These are phyloP conservation scores for Entomortierella parvispora DNA, from an alignment of 192 early-diverging fungal species.

Conservation along the genomic window DNA sequence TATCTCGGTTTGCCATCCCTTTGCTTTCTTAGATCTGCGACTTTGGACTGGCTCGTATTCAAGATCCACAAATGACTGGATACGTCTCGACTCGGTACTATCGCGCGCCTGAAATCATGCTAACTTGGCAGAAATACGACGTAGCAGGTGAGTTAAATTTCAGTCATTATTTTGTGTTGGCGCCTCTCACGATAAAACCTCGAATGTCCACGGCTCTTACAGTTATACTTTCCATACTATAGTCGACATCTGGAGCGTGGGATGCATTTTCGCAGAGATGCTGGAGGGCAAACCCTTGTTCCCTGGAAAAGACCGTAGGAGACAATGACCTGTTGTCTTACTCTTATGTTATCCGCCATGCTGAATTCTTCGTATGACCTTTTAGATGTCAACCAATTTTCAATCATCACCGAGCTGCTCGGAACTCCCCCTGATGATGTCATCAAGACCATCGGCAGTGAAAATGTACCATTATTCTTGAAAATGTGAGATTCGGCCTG, in stretches of 20 bases:
- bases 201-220: background rate
- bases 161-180: no score
- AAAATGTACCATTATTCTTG: slow-evolving; percentile 68
- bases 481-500: background rate
- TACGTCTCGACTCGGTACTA: slow-evolving; percentile 98
- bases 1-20: no score
- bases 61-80: slow-evolving; percentile 96
- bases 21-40: slow-evolving; percentile 78
- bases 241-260: slow-evolving; percentile 95
- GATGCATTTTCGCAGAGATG: slow-evolving; percentile 97
- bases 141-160: slow-evolving; percentile 68
- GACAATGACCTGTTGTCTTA: background rate
- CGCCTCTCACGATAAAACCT: background rate
- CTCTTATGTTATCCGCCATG: background rate
- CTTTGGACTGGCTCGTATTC: slow-evolving; percentile 94
- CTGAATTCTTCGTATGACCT: background rate
- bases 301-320: slow-evolving; percentile 90
- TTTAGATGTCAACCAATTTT: slow-evolving; percentile 93
- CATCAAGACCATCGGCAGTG: slow-evolving; percentile 91
- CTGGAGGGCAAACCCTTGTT: slow-evolving; percentile 94
- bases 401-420: slow-evolving; percentile 91
- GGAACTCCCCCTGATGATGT: slow-evolving; percentile 94
- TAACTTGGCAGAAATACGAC: slow-evolving; percentile 98
- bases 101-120: slow-evolving; percentile 98
- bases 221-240: background rate